Conservation (phyloP, 1,284 basidiomycete species). For the Rhizopogon parksii region DNA sequence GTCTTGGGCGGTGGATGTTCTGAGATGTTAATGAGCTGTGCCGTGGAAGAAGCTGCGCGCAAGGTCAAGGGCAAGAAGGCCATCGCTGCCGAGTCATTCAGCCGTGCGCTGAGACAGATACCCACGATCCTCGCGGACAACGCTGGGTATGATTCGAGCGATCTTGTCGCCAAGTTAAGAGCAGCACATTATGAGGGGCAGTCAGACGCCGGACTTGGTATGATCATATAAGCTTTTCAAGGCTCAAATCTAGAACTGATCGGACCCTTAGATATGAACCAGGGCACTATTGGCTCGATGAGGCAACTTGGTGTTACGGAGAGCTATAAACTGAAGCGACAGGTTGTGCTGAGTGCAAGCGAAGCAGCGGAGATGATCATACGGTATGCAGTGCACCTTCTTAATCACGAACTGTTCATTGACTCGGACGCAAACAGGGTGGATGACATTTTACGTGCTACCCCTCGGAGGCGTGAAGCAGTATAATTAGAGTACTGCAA, state of each 20-base stretch:
- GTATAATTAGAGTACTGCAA: slow-evolving; percentile 31
- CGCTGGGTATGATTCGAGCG: slow-evolving; percentile 95
- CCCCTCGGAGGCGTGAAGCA: slow-evolving; percentile 60
- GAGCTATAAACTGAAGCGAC: slow-evolving; percentile 95
- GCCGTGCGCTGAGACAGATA: slow-evolving; percentile 85
- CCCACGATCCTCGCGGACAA: slow-evolving; percentile 97
- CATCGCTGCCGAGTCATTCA: slow-evolving; percentile 90
- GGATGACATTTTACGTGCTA: slow-evolving; percentile 61
- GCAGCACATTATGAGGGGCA: slow-evolving; percentile 94
- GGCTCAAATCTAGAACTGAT: not conserved
- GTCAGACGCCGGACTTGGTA: slow-evolving; percentile 79
- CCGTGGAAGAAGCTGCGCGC: slow-evolving; percentile 85
- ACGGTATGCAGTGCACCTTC: slow-evolving; percentile 50
- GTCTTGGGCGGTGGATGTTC: slow-evolving; percentile 95
- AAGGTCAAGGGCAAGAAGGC: slow-evolving; percentile 92
- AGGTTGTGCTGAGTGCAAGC: slow-evolving; percentile 90
- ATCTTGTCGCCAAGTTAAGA: slow-evolving; percentile 84
- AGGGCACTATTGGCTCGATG: slow-evolving; percentile 87
- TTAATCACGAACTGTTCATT: not conserved
- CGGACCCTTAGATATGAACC: slow-evolving; percentile 68
- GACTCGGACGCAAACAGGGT: slow-evolving; percentile 36
- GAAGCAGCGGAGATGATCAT: slow-evolving; percentile 99
- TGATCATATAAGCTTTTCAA: slow-evolving; percentile 10
- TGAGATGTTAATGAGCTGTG: slow-evolving; percentile 96
- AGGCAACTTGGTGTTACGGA: slow-evolving; percentile 84